Conservation (phyloP, 805 yeast species). For the Candida wancherniae region DNA sequence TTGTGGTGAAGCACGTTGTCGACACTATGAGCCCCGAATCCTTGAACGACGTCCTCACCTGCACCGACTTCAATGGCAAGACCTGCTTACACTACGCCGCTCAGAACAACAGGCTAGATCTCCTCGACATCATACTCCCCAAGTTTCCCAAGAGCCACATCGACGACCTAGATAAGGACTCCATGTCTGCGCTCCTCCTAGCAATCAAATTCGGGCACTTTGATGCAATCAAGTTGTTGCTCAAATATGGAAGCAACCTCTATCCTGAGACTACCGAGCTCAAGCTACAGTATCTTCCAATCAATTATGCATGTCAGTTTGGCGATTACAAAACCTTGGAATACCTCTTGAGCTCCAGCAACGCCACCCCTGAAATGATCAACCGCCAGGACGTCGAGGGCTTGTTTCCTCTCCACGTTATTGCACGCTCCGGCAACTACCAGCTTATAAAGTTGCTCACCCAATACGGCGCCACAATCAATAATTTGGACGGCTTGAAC, state of each 20-base stretch:
- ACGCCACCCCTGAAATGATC: constrained; percentile 19
- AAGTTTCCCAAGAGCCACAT: constrained; percentile 32
- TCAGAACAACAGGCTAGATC: constrained; percentile 43
- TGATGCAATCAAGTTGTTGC: constrained; percentile 30
- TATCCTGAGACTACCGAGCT: constrained; percentile 43
- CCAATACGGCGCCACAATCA: constrained; percentile 66
- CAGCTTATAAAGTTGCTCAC: constrained; percentile 64
- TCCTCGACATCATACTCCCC: constrained; percentile 40
- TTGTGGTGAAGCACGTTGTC: constrained; percentile 33
- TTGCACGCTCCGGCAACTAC: constrained; percentile 77
- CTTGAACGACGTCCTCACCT: constrained; percentile 21
- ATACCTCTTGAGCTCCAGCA: constrained; percentile 45
- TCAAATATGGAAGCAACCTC: constrained; percentile 32
- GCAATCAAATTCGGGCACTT: constrained; percentile 69
- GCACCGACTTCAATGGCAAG: constrained; percentile 66
- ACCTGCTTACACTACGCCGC: constrained; percentile 87
- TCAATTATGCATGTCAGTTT: constrained; percentile 83
- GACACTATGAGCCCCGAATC: constrained; percentile 16
- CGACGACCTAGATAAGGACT: constrained; percentile 61
- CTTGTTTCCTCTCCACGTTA: constrained; percentile 79
- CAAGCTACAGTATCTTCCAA: constrained; percentile 64
- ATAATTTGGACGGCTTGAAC: constrained; percentile 77
- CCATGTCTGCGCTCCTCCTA: constrained; percentile 76
- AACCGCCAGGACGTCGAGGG: constrained; percentile 83
- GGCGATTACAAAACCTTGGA: constrained; percentile 73